phyloP scores from a whole-genome alignment of 768 basidiomycete species.

The Heimioporus sp. region DNA sequence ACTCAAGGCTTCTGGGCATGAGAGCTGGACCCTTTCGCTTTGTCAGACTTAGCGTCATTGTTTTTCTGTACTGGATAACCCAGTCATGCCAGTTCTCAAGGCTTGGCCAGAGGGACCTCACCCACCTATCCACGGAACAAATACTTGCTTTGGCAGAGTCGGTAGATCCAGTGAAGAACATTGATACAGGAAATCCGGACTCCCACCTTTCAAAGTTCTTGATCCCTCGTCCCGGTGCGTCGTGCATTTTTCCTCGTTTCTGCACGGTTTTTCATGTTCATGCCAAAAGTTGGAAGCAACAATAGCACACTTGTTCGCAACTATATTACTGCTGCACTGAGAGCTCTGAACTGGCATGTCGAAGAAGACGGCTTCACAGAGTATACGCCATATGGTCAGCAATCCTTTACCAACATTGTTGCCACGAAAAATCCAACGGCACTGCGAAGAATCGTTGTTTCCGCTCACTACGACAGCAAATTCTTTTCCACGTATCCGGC shows the following conservation, averaged over 20 bases:
- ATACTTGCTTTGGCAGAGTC: constrained; percentile 49
- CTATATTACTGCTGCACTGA: constrained; percentile 74
- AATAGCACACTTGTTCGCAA: constrained; percentile 82
- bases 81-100: constrained; percentile 29
- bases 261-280: background rate
- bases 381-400: constrained; percentile 77
- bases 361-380: constrained; percentile 82
- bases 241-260: background rate
- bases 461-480: constrained; percentile 95
- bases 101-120: constrained; percentile 37
- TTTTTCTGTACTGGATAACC: constrained; percentile 20
- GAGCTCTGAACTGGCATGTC: constrained; percentile 78
- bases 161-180: constrained; percentile 63
- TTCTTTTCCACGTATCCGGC: constrained; percentile 69
- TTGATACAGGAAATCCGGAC: constrained; percentile 61
- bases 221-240: constrained; percentile 79
- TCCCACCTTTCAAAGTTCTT: constrained; percentile 83
- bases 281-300: constrained; percentile 55
- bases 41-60: constrained; percentile 8
- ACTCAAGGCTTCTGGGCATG: constrained; percentile 10
- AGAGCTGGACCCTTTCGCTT: constrained; percentile 6
- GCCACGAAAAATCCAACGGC: constrained; percentile 94
- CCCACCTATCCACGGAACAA: constrained; percentile 47
- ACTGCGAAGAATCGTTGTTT: constrained; percentile 73
- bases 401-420: constrained; percentile 84